phyloP scores from a whole-genome alignment of 768 basidiomycete species.

The Lentinus brumalis region DNA sequence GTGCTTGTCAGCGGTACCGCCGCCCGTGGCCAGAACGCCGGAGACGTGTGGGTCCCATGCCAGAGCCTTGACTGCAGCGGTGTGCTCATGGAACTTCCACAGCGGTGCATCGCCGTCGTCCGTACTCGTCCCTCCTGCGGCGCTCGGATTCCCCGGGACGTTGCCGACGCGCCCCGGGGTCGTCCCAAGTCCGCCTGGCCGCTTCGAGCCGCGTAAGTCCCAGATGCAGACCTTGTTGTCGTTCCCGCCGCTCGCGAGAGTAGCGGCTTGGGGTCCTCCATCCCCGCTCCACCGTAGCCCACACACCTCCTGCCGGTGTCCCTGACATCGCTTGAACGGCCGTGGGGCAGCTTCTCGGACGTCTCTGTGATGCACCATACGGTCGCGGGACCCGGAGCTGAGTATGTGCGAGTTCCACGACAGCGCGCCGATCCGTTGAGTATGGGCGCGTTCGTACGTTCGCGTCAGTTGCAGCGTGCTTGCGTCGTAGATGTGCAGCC shows the following conservation, averaged over 20 bases:
- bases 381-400: constrained; percentile 89
- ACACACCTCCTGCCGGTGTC: constrained; percentile 93
- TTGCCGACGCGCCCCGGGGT: constrained; percentile 18
- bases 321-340: constrained; percentile 72
- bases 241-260: constrained; percentile 92
- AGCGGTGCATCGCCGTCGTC: constrained; percentile 57
- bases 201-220: constrained; percentile 75
- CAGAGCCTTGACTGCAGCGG: constrained; percentile 95
- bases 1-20: constrained; percentile 98
- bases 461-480: constrained; percentile 71
- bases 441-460: constrained; percentile 83
- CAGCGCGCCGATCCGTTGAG: constrained; percentile 87
- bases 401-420: constrained; percentile 92
- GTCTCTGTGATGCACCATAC: constrained; percentile 89
- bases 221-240: constrained; percentile 99
- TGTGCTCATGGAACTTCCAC: constrained; percentile 96
- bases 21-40: constrained; percentile 90
- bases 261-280: constrained; percentile 47
- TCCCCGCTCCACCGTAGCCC: constrained; percentile 88
- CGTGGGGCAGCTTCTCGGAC: constrained; percentile 68
- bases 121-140: constrained; percentile 22
- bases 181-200: constrained; percentile 36
- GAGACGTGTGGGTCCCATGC: constrained; percentile 97
- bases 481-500: constrained; percentile 93
- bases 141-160: constrained; percentile 26